Evolutionary conservation across 2,329 filamentous ascomycete genomes (phyloP).

Genomic region (Arthrinium puccinioides): DNA sequence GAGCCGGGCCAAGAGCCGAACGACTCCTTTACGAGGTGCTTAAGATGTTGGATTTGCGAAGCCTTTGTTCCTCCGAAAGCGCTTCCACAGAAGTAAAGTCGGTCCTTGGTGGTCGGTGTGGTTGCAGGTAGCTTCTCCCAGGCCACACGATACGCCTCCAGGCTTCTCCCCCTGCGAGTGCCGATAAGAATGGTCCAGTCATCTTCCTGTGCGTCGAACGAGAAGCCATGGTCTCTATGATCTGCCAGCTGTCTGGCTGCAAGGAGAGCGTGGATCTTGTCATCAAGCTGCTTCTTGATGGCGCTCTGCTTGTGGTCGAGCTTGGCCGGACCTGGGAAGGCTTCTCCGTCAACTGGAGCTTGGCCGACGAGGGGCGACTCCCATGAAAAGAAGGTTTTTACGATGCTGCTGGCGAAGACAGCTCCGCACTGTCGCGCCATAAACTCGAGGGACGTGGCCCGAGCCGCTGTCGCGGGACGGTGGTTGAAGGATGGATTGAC

Average conservation of each 20-base stretch:
- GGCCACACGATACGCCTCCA: constrained; percentile 12
- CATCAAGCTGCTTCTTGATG: constrained; percentile 7
- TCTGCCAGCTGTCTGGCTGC: constrained; percentile 8
- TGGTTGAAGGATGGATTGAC: constrained; percentile 17
- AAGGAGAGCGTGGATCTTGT: constrained; percentile 12
- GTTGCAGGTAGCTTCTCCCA: constrained; percentile 9
- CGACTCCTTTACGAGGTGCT: constrained; percentile 18
- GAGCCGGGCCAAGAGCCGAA: constrained; percentile 16
- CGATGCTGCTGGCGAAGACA: constrained; percentile 13
- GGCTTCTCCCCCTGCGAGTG: constrained; percentile 9
- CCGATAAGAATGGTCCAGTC: constrained; percentile 18
- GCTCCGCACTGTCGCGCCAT: constrained; percentile 20
- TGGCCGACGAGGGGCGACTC: constrained; percentile 15
- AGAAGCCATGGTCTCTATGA: constrained; percentile 15
- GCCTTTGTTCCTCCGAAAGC: constrained; percentile 19
- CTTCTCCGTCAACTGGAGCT: constrained; percentile 5
- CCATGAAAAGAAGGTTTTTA: constrained; percentile 10
- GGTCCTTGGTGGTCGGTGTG: neutral
- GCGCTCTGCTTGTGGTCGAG: constrained; percentile 10
- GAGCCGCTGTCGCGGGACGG: neutral
- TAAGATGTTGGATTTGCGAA: constrained; percentile 20
- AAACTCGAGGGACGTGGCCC: constrained; percentile 11
- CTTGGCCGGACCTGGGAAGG: constrained; percentile 9
- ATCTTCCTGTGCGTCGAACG: constrained; percentile 14
- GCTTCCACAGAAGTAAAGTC: constrained; percentile 14